A percentile compares a stretch with the other conserved stretches of the same genome.
phyloP scores from a whole-genome alignment of 192 early-diverging fungal genomes.

The Podila horticola region DNA sequence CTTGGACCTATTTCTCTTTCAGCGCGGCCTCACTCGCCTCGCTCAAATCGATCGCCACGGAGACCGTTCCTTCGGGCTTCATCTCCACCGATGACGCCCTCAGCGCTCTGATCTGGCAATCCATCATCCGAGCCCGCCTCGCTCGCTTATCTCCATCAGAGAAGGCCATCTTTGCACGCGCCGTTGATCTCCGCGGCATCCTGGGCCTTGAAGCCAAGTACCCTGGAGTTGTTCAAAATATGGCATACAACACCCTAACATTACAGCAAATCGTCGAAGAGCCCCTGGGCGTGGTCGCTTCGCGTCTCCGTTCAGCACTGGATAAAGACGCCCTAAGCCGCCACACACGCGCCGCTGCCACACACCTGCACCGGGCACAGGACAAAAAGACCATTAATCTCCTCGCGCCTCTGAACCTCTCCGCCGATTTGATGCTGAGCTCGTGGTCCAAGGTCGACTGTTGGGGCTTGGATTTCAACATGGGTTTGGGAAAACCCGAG shows the following conservation, averaged over 20 bases:
- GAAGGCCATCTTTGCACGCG: background rate
- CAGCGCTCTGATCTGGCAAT: background rate
- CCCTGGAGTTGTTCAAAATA: background rate
- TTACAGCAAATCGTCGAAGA: background rate
- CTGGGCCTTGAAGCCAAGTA: background rate
- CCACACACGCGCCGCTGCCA: background rate
- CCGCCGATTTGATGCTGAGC: background rate
- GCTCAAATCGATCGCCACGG: background rate
- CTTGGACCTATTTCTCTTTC: background rate
- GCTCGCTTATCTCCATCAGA: background rate
- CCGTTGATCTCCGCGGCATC: background rate
- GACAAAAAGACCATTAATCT: background rate
- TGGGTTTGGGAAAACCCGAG: background rate
- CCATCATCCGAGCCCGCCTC: background rate
- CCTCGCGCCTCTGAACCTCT: background rate
- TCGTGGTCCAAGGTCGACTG: background rate
- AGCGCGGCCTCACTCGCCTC: background rate
- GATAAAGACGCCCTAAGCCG: background rate
- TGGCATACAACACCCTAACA: background rate
- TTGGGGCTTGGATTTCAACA: background rate
- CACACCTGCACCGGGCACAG: background rate
- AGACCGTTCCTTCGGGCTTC: background rate
- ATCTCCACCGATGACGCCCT: background rate
- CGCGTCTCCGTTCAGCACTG: background rate
- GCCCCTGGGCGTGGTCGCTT: background rate